Conservation (phyloP, 441 rosid genomes). For the Erodium chrysanthum region DNA sequence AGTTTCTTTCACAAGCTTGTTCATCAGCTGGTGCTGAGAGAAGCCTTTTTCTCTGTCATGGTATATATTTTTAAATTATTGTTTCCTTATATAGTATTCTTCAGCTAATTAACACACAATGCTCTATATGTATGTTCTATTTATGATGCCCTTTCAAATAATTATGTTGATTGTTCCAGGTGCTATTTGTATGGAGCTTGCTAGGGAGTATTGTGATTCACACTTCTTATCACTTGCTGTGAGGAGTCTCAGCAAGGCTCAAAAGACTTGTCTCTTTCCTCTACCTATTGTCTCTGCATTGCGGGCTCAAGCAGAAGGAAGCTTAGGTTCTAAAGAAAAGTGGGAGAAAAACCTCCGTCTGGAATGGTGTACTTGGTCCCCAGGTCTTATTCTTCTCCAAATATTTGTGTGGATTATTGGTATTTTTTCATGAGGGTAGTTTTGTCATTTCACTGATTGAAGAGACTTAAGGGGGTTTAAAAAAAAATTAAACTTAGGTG, state of each 20-base stretch:
- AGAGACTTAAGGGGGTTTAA: too few relatives aligned
- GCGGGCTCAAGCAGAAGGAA: slow-evolving; percentile 86
- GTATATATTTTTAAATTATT: slow-evolving; percentile 27
- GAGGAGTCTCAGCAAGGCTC: slow-evolving; percentile 58
- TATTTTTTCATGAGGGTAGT: neutral
- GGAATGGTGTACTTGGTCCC: slow-evolving; percentile 93
- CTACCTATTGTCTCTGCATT: slow-evolving; percentile 56
- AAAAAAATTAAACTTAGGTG: too few relatives aligned
- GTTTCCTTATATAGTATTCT: neutral
- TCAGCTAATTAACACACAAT: neutral
- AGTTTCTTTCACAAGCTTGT: slow-evolving; percentile 56
- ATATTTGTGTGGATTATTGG: neutral
- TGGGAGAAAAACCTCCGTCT: slow-evolving; percentile 73
- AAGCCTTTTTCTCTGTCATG: slow-evolving; percentile 72
- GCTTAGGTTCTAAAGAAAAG: slow-evolving; percentile 61
- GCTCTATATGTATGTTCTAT: neutral
- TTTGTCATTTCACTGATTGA: too few relatives aligned
- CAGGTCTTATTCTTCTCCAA: slow-evolving; percentile 42
- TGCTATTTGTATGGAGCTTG: slow-evolving; percentile 58
- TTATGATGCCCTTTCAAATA: slow-evolving; percentile 3
- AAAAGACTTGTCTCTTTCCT: slow-evolving; percentile 33
- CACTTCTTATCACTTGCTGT: slow-evolving; percentile 48
- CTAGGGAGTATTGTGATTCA: slow-evolving; percentile 43
- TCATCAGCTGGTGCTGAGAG: slow-evolving; percentile 45
- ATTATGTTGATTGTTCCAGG: slow-evolving; percentile 35